Evolutionary conservation across 768 basidiomycete genomes (phyloP).

Genomic region (Phanerochaete sordida): DNA sequence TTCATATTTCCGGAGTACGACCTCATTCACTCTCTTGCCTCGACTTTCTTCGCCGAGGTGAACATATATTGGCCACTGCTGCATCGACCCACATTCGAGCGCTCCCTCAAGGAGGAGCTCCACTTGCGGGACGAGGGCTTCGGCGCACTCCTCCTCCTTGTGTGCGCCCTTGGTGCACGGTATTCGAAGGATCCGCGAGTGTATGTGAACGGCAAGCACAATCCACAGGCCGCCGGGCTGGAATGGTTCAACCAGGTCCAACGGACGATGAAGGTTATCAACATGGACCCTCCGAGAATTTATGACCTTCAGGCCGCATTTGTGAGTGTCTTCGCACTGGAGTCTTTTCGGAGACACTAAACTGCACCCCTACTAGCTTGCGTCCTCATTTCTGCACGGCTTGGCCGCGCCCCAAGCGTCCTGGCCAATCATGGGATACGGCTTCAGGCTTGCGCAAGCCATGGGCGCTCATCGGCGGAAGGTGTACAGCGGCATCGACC

Average conservation of each 20-base stretch:
- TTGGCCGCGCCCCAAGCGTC: slow-evolving; percentile 9
- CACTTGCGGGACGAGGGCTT: slow-evolving; percentile 40
- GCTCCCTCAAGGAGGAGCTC: slow-evolving; percentile 29
- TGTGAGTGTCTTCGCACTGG: background rate
- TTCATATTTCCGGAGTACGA: slow-evolving; percentile 1
- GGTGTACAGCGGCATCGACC: slow-evolving; percentile 43
- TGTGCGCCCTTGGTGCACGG: slow-evolving; percentile 47
- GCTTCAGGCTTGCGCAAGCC: slow-evolving; percentile 48
- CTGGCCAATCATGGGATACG: slow-evolving; percentile 37
- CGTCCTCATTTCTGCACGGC: slow-evolving; percentile 7
- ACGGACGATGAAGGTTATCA: slow-evolving; percentile 29
- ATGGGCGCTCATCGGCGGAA: slow-evolving; percentile 72
- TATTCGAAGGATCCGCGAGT: slow-evolving; percentile 43
- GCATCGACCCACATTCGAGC: slow-evolving; percentile 39
- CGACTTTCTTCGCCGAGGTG: background rate
- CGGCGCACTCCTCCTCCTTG: slow-evolving; percentile 40
- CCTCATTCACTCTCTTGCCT: slow-evolving; percentile 2
- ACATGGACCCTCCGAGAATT: slow-evolving; percentile 13
- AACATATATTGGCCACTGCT: slow-evolving; percentile 36
- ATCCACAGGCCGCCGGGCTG: slow-evolving; percentile 37
- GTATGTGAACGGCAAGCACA: slow-evolving; percentile 15
- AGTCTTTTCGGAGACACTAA: background rate
- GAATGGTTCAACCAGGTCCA: slow-evolving; percentile 39
- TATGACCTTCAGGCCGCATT: slow-evolving; percentile 13
- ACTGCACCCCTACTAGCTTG: slow-evolving; percentile 12